Conservation (phyloP, 148 eudicot species). For the Amaranthus cruentus region DNA sequence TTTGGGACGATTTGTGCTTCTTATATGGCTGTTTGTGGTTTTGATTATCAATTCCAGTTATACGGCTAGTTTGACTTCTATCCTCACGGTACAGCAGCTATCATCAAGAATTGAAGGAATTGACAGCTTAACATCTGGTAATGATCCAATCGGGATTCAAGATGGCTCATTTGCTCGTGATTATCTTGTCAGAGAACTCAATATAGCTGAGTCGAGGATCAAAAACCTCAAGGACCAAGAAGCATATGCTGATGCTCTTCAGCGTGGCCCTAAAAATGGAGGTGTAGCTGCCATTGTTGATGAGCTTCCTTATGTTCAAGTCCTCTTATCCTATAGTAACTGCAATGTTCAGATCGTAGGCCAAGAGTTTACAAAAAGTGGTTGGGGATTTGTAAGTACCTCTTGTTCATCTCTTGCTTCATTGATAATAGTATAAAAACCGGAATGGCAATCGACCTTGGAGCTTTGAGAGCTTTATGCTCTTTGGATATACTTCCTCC, state of each 20-base stretch:
- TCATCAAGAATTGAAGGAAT: conserved; percentile 61
- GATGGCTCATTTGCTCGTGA: conserved; percentile 80
- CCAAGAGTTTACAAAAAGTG: conserved; percentile 76
- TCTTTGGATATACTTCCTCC: no score
- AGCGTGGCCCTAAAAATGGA: conserved; percentile 56
- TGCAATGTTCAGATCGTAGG: conserved; percentile 60
- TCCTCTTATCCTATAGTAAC: conserved; percentile 46
- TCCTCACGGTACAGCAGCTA: conserved; percentile 78
- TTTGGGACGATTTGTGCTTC: conserved; percentile 62
- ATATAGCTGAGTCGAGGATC: conserved; percentile 55
- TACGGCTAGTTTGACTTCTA: conserved; percentile 90
- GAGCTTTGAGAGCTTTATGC: no score
- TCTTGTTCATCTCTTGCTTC: background rate
- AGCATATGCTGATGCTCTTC: conserved; percentile 45
- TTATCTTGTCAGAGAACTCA: conserved; percentile 54
- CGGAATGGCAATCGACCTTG: background rate
- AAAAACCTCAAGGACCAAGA: conserved; percentile 34
- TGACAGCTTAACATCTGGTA: conserved; percentile 59
- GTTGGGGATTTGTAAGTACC: conserved; percentile 95
- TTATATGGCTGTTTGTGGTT: conserved; percentile 82
- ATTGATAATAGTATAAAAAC: background rate
- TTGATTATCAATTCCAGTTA: conserved; percentile 83
- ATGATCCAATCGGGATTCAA: conserved; percentile 68
- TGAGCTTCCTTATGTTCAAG: conserved; percentile 74
- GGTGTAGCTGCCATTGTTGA: conserved; percentile 94